Conservation (phyloP, 331 rosid species). For the Quercus phellos region DNA sequence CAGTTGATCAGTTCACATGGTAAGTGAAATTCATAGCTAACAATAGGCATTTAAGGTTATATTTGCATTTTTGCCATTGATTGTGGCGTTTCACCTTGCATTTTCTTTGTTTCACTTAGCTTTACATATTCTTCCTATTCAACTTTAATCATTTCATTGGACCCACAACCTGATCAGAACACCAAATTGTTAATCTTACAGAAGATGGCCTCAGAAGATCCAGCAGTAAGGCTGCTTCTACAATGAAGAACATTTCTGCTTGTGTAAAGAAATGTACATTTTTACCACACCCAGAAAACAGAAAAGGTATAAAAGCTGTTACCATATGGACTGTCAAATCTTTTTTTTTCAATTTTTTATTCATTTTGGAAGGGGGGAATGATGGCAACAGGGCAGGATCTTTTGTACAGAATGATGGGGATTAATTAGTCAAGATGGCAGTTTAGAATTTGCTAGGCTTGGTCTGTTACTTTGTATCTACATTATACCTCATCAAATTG, state of each 20-base stretch:
- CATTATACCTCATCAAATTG: slow-evolving; percentile 17
- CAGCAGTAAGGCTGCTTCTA: slow-evolving; percentile 18
- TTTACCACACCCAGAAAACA: slow-evolving; percentile 5
- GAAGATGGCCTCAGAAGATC: slow-evolving; percentile 16
- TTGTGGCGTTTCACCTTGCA: not conserved
- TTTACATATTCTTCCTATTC: not conserved
- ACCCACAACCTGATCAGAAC: not conserved
- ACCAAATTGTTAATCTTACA: slow-evolving; percentile 8
- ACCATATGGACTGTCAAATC: slow-evolving; percentile 3
- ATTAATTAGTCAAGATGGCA: slow-evolving; percentile 10
- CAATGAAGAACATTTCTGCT: slow-evolving; percentile 14
- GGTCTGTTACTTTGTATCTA: slow-evolving; percentile 7
- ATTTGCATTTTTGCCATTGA: not conserved
- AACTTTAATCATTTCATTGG: not conserved
- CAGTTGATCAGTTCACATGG: slow-evolving; percentile 5
- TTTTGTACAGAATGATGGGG: slow-evolving; percentile 29
- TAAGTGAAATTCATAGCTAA: not conserved
- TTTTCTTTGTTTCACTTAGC: not conserved
- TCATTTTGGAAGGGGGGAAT: slow-evolving; percentile 15
- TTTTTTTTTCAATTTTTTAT: slow-evolving; percentile 5
- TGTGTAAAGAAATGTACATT: slow-evolving; percentile 33
- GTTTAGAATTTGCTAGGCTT: slow-evolving; percentile 14
- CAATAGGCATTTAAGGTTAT: slow-evolving; percentile 12
- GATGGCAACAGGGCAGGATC: slow-evolving; percentile 4
- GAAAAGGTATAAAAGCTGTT: not conserved